phyloP scores from a whole-genome alignment of 208 protist species.

The Porcisia hertigi region DNA sequence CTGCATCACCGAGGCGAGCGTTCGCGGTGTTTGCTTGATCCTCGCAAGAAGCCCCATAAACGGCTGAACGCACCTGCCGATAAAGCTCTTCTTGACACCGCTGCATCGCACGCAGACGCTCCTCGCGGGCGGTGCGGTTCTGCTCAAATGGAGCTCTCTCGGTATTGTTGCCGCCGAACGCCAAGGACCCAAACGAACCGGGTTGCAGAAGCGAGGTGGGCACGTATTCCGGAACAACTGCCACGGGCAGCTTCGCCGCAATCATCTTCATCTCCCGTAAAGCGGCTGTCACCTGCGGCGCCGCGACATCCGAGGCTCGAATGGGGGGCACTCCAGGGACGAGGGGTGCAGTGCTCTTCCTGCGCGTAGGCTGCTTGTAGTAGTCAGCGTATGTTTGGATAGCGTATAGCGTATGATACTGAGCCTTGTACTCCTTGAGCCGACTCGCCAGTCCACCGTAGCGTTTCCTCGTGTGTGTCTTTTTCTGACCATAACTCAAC shows the following conservation, averaged over 20 bases:
- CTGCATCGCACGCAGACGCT: constrained; percentile 38
- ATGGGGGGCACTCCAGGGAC: constrained; percentile 7
- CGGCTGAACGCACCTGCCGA: constrained; percentile 26
- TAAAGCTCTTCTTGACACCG: constrained; percentile 55
- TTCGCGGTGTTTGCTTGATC: neutral
- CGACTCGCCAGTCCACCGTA: constrained; percentile 27
- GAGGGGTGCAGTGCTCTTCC: neutral
- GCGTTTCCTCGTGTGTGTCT: constrained; percentile 24
- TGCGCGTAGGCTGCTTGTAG: constrained; percentile 37
- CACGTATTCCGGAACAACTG: constrained; percentile 32
- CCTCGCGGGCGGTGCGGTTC: constrained; percentile 40
- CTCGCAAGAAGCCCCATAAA: constrained; percentile 4
- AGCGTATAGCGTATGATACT: constrained; percentile 38
- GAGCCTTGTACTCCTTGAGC: constrained; percentile 59
- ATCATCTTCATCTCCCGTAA: constrained; percentile 40
- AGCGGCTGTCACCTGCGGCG: constrained; percentile 15
- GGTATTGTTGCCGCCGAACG: constrained; percentile 43
- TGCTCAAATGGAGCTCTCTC: constrained; percentile 43
- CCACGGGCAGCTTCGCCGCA: constrained; percentile 35
- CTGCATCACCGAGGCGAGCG: neutral
- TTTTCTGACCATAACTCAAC: neutral
- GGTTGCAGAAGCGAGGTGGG: constrained; percentile 33
- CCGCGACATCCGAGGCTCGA: constrained; percentile 10
- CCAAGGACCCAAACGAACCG: constrained; percentile 45
- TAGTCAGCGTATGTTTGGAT: constrained; percentile 71